Percentiles rank a stretch among this genome's conserved stretches.
phyloP scores from a whole-genome alignment of 768 basidiomycete genomes.

The Suillus spraguei region DNA sequence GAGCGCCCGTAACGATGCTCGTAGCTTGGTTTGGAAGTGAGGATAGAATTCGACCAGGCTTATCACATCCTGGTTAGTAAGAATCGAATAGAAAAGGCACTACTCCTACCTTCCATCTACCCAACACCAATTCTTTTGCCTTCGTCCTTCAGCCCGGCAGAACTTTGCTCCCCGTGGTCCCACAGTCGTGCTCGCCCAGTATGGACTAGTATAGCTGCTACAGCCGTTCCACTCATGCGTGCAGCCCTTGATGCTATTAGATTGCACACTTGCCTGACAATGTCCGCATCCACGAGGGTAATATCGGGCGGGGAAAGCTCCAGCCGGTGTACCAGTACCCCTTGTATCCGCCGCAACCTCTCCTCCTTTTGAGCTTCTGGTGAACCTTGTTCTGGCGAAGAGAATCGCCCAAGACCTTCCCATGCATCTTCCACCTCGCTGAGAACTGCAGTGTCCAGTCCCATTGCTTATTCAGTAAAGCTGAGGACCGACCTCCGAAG shows the following conservation, averaged over 20 bases:
- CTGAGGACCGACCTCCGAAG: slow-evolving; percentile 79
- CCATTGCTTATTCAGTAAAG: slow-evolving; percentile 83
- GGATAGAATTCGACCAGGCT: slow-evolving; percentile 95
- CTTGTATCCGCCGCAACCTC: slow-evolving; percentile 57
- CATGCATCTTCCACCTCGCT: slow-evolving; percentile 81
- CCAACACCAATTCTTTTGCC: slow-evolving; percentile 74
- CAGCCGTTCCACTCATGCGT: slow-evolving; percentile 79
- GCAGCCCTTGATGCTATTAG: slow-evolving; percentile 85
- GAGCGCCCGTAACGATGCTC: slow-evolving; percentile 71
- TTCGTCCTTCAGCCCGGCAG: slow-evolving; percentile 29
- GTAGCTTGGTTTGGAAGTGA: slow-evolving; percentile 72
- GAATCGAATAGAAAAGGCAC: not conserved
- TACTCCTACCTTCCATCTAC: slow-evolving; percentile 84
- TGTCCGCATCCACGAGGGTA: slow-evolving; percentile 63
- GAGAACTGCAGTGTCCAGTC: slow-evolving; percentile 92
- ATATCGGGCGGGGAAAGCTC: slow-evolving; percentile 45
- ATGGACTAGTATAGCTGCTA: slow-evolving; percentile 85
- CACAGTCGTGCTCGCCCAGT: slow-evolving; percentile 66
- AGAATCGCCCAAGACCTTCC: slow-evolving; percentile 45
- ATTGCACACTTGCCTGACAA: slow-evolving; percentile 79
- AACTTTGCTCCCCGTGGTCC: slow-evolving; percentile 33
- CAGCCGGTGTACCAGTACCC: slow-evolving; percentile 63
- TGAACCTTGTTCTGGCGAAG: slow-evolving; percentile 23
- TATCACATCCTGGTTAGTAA: slow-evolving; percentile 8
- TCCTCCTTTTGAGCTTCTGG: slow-evolving; percentile 15